Base-by-base conservation (phyloP, 2,329 filamentous ascomycete genomes). In the Trematosphaeria pertusa region DNA sequence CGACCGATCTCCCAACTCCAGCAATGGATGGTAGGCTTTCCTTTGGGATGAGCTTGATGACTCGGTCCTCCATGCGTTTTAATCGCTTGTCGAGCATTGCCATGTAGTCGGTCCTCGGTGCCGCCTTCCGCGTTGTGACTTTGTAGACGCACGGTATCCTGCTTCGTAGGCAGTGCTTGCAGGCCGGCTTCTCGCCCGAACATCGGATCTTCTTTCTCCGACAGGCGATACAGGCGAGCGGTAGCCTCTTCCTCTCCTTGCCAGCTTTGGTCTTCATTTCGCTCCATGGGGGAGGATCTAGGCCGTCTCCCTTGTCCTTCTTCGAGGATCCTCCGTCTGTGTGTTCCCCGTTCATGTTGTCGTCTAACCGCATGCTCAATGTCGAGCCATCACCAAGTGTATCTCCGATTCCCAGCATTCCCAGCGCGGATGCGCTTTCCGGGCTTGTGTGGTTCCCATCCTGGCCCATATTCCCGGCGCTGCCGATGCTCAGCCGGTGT, bases 81-180 rank as follows among this genome's bases (percentile, higher is more conserved):
- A 97, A 73, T 42, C 94, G 84, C 74, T 96, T 97, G 74, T 97
- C 94, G 61, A 97, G 77, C 91, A 97, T 97, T 32, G 92, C 91
- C 94, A 97, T 97, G 73, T 97, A 97, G 73, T 97, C 94, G 14
- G 94, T 97, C 41, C 94, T 83, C 2, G 94, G 94, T 3, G 92
- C 91, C 1, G 93, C 91, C 72, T 97, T 97, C 50, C 94, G 83
- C 3, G 92, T 91, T 0, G 92, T 97, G 49, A 96, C 91, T 67
- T 97, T 97, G 80, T 97, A 99, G 4, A 97, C 92, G 69, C 94
- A 99, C 1, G 93, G 93, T 59, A 96, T 95, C 33, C 93, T 85
- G 40, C 93, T 96, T 46, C 92, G 85, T 48, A 95, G 80, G 68
- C 94, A 97, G 74, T 97, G 94, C 72, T 96, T 97, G 79, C 94